Base-by-base conservation (phyloP, 148 eudicot genomes). In the Rhododendron vialii region DNA sequence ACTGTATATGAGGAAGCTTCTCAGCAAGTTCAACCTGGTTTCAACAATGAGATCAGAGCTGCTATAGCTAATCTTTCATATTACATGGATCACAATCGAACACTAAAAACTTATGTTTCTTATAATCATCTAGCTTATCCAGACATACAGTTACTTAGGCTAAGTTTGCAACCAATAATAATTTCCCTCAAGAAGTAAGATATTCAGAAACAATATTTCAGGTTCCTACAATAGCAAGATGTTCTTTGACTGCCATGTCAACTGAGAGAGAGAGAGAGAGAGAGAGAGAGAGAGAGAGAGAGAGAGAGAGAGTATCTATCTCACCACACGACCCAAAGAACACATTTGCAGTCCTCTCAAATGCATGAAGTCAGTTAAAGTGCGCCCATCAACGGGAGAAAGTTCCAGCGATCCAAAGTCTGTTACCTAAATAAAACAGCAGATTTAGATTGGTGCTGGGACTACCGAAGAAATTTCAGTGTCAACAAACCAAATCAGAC, bases 361-460 rank as follows among this genome's bases (percentile, higher is more conserved):
- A 92, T 97, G 99, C 99, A 97, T 97, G 92, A 97, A 97, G 81
- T 97, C 99, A n/a, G 98, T 95, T 61, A 97, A 92, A 20, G 98
- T 94, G 75, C 99, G 98, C 48, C 99, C 99, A 90, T 97, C 99
- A 81, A 97, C 99, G 79, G 99, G 99, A 82, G 99, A 97, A 86
- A 97, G 99, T 92, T 97, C 99, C 85, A 97, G 96, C 28, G 99
- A 97, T 88, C 95, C 96, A 90, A 95, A 97, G 89, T 97, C 98
- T 87, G 98, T 87, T 57, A 97, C 98, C 99, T 97, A 91, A 36
- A 79, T 77, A 65, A 86, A 89, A 85, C 48, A 81, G 74, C 79
- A 43, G 85, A 80, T 84, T 87, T 57, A 61, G 38, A 63, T n/a
- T 17, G 83, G 30, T 80, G 50, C 55, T 11, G 35, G 74, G 80